Evolutionary conservation across 805 yeast species (phyloP), one percentile per base, ranked within the genome.

Genomic region (Pichia sporocuriosa): DNA sequence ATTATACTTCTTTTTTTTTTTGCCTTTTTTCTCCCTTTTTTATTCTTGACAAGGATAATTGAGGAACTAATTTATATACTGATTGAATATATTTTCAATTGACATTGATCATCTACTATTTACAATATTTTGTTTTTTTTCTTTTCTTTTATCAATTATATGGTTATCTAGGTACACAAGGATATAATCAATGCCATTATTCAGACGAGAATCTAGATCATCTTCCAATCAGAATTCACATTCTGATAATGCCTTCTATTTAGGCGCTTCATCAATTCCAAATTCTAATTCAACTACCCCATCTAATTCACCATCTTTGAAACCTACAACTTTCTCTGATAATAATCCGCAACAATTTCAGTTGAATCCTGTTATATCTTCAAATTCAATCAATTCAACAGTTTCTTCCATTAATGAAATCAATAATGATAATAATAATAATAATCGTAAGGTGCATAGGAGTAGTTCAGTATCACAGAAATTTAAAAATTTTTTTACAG

Each of bases 381-480:
- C 37, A 6, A 13, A n/a, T 7, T 39, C 42, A 4, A 10, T 27
- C 24, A 35, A 22, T 35, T 35, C 43, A 6, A 11, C 24, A 15
- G 23, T 13, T 9, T 23, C 36, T 6, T 20, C 36, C 20, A 11
- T 22, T 26, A n/a, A n/a, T n/a, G n/a, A n/a, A n/a, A n/a, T n/a
- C n/a, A n/a, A n/a, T 26, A 26, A 26, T 13, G 29, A 26, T 15
- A 33, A 32, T 15, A 15, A 19, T 9, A 32, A 43, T 24, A 28
- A 38, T 12, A 26, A 23, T 6, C 23, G 17, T 17, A 36, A 31
- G 24, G 13, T 43, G n/a, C 40, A 40, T 19, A 43, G 65, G 31
- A 45, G 53, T 19, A 51, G 61, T 31, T 61, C 66, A 4, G 51
- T 61, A 42, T 51, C 63, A 11, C 57, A 54, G 28, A 53, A 56